phyloP scores from a whole-genome alignment of 2,329 filamentous ascomycete species.

The Talaromyces sp. region DNA sequence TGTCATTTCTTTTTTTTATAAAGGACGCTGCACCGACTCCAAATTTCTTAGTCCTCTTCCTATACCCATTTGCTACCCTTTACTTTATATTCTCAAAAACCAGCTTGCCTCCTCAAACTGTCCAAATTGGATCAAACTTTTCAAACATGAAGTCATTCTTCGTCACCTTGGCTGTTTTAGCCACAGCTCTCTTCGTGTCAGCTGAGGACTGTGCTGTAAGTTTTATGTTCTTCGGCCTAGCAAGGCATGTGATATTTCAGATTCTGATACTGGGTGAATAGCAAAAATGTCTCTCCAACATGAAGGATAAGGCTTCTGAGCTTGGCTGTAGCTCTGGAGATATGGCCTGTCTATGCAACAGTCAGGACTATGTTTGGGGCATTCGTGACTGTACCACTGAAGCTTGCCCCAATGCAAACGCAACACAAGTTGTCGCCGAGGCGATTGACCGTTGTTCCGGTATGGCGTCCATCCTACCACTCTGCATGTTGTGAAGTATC shows the following conservation, averaged over 20 bases:
- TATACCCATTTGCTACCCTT: no score
- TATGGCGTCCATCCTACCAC: constrained; percentile 12
- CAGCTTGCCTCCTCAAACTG: no score
- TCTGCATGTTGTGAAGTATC: constrained; percentile 1
- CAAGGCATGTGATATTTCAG: background rate
- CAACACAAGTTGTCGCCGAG: constrained; percentile 34
- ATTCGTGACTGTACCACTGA: constrained; percentile 50
- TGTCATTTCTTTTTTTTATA: background rate
- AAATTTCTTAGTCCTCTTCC: no score
- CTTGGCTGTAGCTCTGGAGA: constrained; percentile 44
- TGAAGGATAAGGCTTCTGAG: constrained; percentile 41
- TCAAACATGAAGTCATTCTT: constrained; percentile 38
- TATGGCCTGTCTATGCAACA: constrained; percentile 43
- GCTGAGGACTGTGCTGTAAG: constrained; percentile 33
- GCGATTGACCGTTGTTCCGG: constrained; percentile 40
- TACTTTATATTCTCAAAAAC: no score
- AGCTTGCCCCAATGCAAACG: constrained; percentile 45
- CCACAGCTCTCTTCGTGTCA: constrained; percentile 27
- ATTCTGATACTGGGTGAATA: constrained; percentile 18
- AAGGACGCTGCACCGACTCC: no score
- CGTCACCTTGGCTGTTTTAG: constrained; percentile 32
- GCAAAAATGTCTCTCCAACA: constrained; percentile 50
- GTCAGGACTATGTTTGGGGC: constrained; percentile 44
- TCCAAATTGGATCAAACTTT: no score
- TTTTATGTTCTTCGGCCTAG: background rate